phyloP scores from a whole-genome alignment of 2,329 filamentous ascomycete genomes.

The Torrubiellomyces zombiae region DNA sequence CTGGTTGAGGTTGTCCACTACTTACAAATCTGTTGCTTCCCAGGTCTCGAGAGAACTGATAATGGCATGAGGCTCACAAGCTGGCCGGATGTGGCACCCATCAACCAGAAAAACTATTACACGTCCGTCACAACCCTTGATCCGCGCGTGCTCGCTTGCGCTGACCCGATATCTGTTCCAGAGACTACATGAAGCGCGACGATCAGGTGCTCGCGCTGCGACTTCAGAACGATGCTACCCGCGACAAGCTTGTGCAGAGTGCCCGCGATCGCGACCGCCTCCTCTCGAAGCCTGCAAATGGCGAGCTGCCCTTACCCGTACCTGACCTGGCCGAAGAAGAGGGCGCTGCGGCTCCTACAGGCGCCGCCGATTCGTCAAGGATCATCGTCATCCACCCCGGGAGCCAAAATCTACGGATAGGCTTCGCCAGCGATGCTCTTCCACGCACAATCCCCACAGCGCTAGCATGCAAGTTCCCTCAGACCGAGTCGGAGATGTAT shows the following conservation, averaged over 20 bases:
- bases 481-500: constrained; percentile 71
- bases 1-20: too few relatives aligned
- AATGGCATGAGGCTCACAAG: constrained; percentile 93
- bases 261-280: constrained; percentile 80
- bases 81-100: constrained; percentile 84
- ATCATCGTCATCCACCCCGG: constrained; percentile 91
- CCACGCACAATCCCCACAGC: constrained; percentile 92
- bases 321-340: constrained; percentile 43
- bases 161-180: constrained; percentile 20
- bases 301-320: constrained; percentile 44
- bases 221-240: constrained; percentile 71
- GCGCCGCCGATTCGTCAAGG: constrained; percentile 62
- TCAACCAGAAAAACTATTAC: constrained; percentile 99
- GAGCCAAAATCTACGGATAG: constrained; percentile 88
- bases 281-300: constrained; percentile 56
- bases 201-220: constrained; percentile 85
- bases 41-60: constrained; percentile 89
- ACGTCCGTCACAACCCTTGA: constrained; percentile 41
- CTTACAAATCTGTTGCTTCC: constrained; percentile 1
- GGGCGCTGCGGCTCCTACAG: constrained; percentile 34
- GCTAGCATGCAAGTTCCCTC: constrained; percentile 61
- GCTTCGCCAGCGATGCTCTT: constrained; percentile 85
- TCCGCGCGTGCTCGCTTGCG: not conserved
- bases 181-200: constrained; percentile 95
- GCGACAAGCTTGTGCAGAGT: constrained; percentile 67